phyloP scores from a whole-genome alignment of 2,329 filamentous ascomycete species.

The Aspergillaceae sp. region DNA sequence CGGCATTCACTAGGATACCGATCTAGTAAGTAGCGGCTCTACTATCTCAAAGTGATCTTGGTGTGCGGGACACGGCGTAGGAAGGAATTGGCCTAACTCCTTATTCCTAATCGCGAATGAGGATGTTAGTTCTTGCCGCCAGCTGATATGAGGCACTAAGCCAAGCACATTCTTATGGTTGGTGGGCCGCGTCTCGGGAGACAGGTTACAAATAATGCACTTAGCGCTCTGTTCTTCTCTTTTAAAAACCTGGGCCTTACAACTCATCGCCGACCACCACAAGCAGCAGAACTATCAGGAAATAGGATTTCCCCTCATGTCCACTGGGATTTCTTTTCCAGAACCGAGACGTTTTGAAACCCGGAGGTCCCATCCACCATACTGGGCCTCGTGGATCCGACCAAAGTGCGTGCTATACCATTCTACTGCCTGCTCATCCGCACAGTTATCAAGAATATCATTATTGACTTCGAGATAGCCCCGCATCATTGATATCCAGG shows the following conservation, averaged over 20 bases:
- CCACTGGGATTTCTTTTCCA: conserved; percentile 15
- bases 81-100: too few relatives aligned
- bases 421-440: conserved; percentile 14
- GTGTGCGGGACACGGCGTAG: too few relatives aligned
- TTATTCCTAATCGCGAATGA: too few relatives aligned
- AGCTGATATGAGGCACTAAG: too few relatives aligned
- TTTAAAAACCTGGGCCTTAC: not conserved
- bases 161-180: not conserved
- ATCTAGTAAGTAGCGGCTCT: too few relatives aligned
- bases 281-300: not conserved
- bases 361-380: conserved; percentile 13
- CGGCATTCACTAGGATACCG: too few relatives aligned
- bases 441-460: conserved; percentile 16
- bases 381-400: conserved; percentile 15
- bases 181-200: not conserved
- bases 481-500: conserved; percentile 16
- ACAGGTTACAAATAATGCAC: not conserved
- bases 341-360: conserved; percentile 18
- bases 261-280: not conserved
- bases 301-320: conserved; percentile 15
- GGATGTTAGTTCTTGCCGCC: too few relatives aligned
- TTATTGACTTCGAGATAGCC: conserved; percentile 19
- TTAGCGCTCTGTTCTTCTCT: not conserved
- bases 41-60: too few relatives aligned
- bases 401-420: conserved; percentile 21